Percentiles rank a stretch among this genome's conserved stretches.
Conservation (phyloP, 1,139 yeast species). For the Taiozyma onychis region DNA sequence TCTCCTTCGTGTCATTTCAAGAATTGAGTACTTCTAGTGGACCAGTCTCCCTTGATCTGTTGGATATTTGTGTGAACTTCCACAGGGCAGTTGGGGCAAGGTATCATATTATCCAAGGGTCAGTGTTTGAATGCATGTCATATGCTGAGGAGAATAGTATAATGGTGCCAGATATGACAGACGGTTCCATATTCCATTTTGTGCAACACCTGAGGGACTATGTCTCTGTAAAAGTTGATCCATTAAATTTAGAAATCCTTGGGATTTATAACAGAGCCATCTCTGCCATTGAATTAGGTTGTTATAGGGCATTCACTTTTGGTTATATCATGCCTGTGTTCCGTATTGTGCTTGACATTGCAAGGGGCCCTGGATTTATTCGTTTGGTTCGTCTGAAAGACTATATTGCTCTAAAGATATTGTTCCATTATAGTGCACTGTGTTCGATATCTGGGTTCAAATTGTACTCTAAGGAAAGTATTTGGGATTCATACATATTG, state of each 20-base stretch:
- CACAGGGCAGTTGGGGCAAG: neutral
- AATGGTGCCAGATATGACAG: neutral
- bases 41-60: slow-evolving; percentile 6
- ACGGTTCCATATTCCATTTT: slow-evolving; percentile 1
- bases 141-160: slow-evolving; percentile 4
- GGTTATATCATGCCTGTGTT: slow-evolving; percentile 18
- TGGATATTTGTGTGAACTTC: slow-evolving; percentile 10
- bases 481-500: slow-evolving; percentile 24
- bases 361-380: slow-evolving; percentile 6
- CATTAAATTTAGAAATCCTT: neutral
- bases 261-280: slow-evolving; percentile 8
- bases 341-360: slow-evolving; percentile 9
- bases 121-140: slow-evolving; percentile 10
- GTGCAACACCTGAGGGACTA: slow-evolving; percentile 6
- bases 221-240: neutral
- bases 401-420: slow-evolving; percentile 17
- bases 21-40: slow-evolving; percentile 4
- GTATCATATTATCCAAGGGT: slow-evolving; percentile 4
- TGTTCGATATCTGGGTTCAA: slow-evolving; percentile 19
- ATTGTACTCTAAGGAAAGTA: slow-evolving; percentile 11
- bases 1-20: slow-evolving; percentile 6
- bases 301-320: slow-evolving; percentile 12
- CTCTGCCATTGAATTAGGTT: slow-evolving; percentile 11
- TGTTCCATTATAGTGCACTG: slow-evolving; percentile 15
- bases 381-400: slow-evolving; percentile 11